Evolutionary conservation across 805 yeast species (phyloP), one percentile per base, ranked within the genome.

Genomic region (Teunomyces aglyptinius): DNA sequence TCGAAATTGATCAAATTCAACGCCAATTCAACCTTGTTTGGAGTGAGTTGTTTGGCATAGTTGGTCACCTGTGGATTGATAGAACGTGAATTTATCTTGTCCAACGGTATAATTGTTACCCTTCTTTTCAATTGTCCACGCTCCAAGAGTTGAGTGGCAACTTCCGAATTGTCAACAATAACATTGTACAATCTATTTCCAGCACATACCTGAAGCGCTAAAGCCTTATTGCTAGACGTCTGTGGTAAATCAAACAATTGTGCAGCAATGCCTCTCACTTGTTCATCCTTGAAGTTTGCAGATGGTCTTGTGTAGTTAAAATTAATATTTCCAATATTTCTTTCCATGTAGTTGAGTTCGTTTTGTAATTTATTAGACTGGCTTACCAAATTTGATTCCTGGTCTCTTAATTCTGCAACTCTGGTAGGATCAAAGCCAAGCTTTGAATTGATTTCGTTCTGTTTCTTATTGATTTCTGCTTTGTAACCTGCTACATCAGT

Each of bases 201-300:
- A 2, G 97, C 99, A 61, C 96, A 85, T 2, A 89, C 85, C 65
- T 94, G 97, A 29, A 94, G 70, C 1, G 99, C 99, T 20, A 84
- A 74, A 0, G 96, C 85, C 45, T 83, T 81, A 20, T 79, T 77
- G 45, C 67, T 61, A 41, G 85, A 80, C 0, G 72, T 61, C 38
- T 83, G 81, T 13, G 77, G 77, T 16, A 94, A 61, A 1, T 75
- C 65, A 60, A 95, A 89, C 42, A 94, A 68, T 59, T 87, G 94
- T 2, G 96, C 96, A 11, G 92, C 96, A 13, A 90, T 80, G 38
- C 99, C 99, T 58, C 83, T 85, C 3, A 94, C 95, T 0, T 85
- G 73, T 1, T 63, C 52, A 2, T 80, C 65, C 55, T 85, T 68
- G 58, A 91, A 88, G 41, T 78, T 65, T 1, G 84, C 70, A 26